These are phyloP conservation scores for Leucosporidium yakuticum DNA, from an alignment of 768 basidiomycete genomes.

Conservation along the genomic window DNA sequence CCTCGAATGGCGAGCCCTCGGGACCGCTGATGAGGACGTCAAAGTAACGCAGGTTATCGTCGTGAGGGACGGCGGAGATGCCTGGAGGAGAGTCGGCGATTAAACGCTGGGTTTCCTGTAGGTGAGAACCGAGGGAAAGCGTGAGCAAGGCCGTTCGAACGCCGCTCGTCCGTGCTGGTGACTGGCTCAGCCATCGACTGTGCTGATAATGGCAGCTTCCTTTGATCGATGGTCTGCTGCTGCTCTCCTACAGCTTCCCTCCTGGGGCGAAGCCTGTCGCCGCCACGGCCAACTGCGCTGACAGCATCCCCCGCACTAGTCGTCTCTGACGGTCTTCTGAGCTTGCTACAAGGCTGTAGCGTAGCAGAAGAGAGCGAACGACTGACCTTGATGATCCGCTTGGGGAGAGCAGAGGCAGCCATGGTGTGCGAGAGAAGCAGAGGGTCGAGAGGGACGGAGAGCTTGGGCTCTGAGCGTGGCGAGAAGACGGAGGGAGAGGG, in stretches of 20 bases:
- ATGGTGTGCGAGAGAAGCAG: not conserved
- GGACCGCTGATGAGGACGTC: slow-evolving; percentile 96
- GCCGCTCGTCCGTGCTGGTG: not conserved
- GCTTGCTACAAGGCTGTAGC: too few relatives aligned
- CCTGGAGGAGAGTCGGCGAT: slow-evolving; percentile 95
- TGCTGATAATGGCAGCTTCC: not conserved
- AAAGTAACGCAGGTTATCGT: slow-evolving; percentile 97
- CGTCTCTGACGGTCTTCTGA: too few relatives aligned
- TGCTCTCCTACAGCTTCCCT: not conserved
- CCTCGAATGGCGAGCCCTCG: slow-evolving; percentile 82
- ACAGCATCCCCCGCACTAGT: not conserved
- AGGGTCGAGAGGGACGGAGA: too few relatives aligned
- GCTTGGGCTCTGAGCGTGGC: too few relatives aligned
- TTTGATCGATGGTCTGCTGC: not conserved
- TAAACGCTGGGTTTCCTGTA: slow-evolving; percentile 92
- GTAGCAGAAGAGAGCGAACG: too few relatives aligned
- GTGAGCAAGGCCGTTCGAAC: not conserved
- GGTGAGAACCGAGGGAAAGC: not conserved
- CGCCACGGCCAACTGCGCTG: not conserved
- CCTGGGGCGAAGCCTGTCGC: not conserved
- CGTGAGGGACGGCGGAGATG: slow-evolving; percentile 89
- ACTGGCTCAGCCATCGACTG: not conserved
- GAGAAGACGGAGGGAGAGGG: too few relatives aligned
- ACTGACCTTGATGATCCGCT: slow-evolving; percentile 39
- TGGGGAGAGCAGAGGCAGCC: slow-evolving; percentile 23